Conservation (phyloP, 257 asterid genomes). For the Euphrasia confusa region DNA sequence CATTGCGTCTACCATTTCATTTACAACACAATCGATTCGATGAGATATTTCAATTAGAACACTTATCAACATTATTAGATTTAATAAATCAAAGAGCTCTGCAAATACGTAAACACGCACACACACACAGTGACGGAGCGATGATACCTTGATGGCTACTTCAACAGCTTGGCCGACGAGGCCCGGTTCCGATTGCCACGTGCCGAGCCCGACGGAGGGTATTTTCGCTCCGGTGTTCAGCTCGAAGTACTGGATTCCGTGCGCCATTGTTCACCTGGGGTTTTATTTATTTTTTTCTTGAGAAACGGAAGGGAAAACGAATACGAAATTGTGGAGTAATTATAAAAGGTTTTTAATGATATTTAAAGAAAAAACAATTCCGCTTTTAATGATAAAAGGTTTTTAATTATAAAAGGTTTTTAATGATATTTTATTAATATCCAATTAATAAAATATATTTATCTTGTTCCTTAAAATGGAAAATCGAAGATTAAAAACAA, state of each 20-base stretch:
- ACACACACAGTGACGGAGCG: not conserved
- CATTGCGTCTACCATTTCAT: too few relatives aligned
- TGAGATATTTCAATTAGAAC: not conserved
- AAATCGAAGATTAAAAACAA: too few relatives aligned
- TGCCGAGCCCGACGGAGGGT: slow-evolving; percentile 72
- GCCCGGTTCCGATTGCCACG: slow-evolving; percentile 78
- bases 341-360: too few relatives aligned
- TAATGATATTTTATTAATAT: too few relatives aligned
- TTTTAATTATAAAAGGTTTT: too few relatives aligned
- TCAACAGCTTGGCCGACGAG: slow-evolving; percentile 62
- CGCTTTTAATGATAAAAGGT: too few relatives aligned
- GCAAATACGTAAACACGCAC: not conserved
- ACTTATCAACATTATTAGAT: not conserved
- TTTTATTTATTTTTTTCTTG: too few relatives aligned
- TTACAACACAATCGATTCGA: not conserved
- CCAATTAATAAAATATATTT: too few relatives aligned
- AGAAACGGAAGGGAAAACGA: too few relatives aligned
- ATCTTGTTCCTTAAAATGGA: too few relatives aligned
- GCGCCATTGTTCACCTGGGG: slow-evolving; percentile 33
- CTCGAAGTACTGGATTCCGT: slow-evolving; percentile 30
- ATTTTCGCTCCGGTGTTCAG: slow-evolving; percentile 73
- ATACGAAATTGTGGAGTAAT: too few relatives aligned
- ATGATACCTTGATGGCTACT: slow-evolving; percentile 52
- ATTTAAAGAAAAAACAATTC: too few relatives aligned
- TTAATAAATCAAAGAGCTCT: not conserved